phyloP scores from a whole-genome alignment of 306 rosid genomes.

The Prunus mume region DNA sequence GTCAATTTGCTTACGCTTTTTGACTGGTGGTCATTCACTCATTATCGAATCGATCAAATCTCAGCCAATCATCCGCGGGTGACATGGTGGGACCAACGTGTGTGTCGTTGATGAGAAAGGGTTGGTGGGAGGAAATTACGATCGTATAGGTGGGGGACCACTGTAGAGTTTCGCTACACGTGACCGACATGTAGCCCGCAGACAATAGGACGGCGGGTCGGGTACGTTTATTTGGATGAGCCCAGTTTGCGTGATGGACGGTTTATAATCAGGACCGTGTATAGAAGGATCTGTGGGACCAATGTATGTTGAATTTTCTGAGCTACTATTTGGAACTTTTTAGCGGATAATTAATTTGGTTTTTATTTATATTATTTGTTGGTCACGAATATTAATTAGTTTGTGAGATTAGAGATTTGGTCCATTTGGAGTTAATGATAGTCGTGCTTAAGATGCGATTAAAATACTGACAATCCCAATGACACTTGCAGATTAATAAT shows the following conservation, averaged over 20 bases:
- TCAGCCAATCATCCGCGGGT: not conserved
- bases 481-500: not conserved
- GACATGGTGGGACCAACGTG: not conserved
- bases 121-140: too few species aligned
- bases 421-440: not conserved
- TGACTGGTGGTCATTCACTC: not conserved
- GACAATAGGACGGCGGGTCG: slow-evolving; percentile 33
- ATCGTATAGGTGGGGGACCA: not conserved
- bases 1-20: not conserved
- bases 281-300: not conserved
- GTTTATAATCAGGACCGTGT: not conserved
- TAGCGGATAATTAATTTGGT: not conserved
- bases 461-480: not conserved
- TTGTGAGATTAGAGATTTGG: not conserved
- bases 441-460: not conserved
- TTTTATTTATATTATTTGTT: not conserved
- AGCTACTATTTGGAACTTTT: not conserved
- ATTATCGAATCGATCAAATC: not conserved
- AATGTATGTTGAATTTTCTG: not conserved
- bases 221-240: slow-evolving; percentile 1
- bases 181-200: slow-evolving; percentile 14
- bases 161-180: not conserved
- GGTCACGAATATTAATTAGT: not conserved
- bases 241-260: slow-evolving; percentile 20
- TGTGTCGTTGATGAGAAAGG: too few species aligned